Percentiles rank a stretch among this genome's conserved stretches.
Conservation (phyloP, 2,329 filamentous ascomycete species). For the Ampelomyces quisqualis region DNA sequence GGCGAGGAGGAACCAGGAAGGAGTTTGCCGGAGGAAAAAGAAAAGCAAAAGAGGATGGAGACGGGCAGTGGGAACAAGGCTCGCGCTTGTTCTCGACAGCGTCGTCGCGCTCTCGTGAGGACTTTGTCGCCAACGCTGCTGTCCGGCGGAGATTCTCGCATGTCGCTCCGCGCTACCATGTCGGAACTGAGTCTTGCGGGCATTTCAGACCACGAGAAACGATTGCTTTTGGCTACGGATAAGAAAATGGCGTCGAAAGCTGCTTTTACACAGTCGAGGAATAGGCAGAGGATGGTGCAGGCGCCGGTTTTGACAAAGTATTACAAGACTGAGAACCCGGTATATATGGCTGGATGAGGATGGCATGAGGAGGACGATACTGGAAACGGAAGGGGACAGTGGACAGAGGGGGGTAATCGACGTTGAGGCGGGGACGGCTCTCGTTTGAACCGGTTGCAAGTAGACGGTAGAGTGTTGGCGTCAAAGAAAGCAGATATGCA, state of each 20-base stretch:
- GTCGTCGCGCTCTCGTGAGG: no score
- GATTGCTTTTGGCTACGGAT: conserved; percentile 15
- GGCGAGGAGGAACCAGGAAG: conserved; percentile 6
- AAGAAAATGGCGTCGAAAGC: conserved; percentile 22
- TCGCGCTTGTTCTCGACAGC: conserved; percentile 12
- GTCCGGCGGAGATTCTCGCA: not conserved
- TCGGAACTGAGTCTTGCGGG: conserved; percentile 3
- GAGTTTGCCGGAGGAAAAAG: conserved; percentile 4
- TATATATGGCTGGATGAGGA: conserved; percentile 12
- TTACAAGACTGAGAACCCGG: conserved; percentile 5
- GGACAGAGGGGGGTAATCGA: no score
- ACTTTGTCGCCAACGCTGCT: no score
- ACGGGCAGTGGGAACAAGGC: conserved; percentile 17
- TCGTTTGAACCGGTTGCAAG: no score
- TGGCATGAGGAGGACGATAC: no score
- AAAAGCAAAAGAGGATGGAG: conserved; percentile 16
- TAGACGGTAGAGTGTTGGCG: no score
- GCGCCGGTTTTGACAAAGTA: conserved; percentile 13
- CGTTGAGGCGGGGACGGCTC: no score
- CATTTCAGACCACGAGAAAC: conserved; percentile 15
- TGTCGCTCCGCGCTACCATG: not conserved
- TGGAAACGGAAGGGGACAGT: no score
- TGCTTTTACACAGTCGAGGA: conserved; percentile 12
- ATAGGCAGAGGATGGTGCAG: conserved; percentile 13
- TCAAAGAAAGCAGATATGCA: no score